These are phyloP conservation scores for Lasiodiplodia hormozganensis DNA, from an alignment of 2,329 filamentous ascomycete species.

Conservation along the genomic window DNA sequence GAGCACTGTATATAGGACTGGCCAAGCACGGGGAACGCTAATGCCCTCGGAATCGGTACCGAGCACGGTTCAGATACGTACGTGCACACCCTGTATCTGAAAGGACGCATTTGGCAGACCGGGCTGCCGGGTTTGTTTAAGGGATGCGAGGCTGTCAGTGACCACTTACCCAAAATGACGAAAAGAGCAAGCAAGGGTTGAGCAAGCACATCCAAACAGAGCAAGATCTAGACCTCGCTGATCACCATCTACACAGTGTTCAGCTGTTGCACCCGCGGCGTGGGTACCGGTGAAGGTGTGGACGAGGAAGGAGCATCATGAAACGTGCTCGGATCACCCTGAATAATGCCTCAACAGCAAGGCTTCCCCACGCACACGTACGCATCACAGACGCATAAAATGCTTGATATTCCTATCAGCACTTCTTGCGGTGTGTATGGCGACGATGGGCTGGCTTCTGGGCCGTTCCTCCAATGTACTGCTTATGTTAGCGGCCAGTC, in stretches of 20 bases:
- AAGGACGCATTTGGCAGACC: too few relatives aligned
- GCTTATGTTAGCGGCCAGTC: neutral
- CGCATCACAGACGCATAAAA: neutral
- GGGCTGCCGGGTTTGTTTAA: neutral
- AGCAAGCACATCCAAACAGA: too few relatives aligned
- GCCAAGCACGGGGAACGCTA: neutral
- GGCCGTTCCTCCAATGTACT: neutral
- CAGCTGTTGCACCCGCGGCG: neutral
- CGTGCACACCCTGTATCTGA: neutral
- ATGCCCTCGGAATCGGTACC: neutral
- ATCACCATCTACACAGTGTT: neutral
- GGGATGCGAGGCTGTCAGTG: neutral
- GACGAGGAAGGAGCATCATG: constrained; percentile 6
- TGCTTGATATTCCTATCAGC: neutral
- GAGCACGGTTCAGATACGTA: neutral
- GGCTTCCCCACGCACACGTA: neutral
- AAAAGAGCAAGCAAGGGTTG: neutral
- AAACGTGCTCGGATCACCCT: constrained; percentile 21
- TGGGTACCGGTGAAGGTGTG: neutral
- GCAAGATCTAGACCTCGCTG: neutral
- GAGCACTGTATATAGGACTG: neutral
- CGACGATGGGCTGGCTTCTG: neutral
- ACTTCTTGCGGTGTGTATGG: neutral
- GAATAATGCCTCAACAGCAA: constrained; percentile 16
- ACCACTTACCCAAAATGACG: neutral